phyloP scores from a whole-genome alignment of 2,329 filamentous ascomycete genomes.

The Pseudopithomyces maydicus region DNA sequence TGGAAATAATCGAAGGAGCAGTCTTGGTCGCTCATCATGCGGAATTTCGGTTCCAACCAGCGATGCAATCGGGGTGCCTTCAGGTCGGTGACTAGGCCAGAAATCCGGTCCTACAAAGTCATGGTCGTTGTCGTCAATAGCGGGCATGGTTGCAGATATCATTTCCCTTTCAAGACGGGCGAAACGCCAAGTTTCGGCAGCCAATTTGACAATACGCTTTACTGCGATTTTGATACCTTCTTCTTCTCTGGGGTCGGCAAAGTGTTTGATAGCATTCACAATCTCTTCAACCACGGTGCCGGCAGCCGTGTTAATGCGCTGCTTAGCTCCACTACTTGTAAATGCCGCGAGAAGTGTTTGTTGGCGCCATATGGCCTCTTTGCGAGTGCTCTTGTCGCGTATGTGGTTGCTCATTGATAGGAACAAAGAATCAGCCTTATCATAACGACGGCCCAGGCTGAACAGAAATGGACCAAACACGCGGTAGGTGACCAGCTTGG shows the following conservation, averaged over 20 bases:
- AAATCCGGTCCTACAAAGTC: slow-evolving; percentile 36
- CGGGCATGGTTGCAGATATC: slow-evolving; percentile 58
- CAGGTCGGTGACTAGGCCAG: slow-evolving; percentile 43
- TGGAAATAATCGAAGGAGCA: slow-evolving; percentile 58
- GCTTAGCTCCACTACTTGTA: slow-evolving; percentile 61
- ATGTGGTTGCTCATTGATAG: slow-evolving; percentile 61
- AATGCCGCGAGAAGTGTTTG: slow-evolving; percentile 63
- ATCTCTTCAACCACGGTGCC: slow-evolving; percentile 63
- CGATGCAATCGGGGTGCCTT: slow-evolving; percentile 36
- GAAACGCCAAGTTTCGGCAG: slow-evolving; percentile 63
- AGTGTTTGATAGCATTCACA: slow-evolving; percentile 58
- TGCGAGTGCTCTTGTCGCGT: slow-evolving; percentile 60
- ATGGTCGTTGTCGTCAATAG: slow-evolving; percentile 38
- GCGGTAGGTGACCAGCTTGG: slow-evolving; percentile 60
- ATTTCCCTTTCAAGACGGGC: slow-evolving; percentile 62
- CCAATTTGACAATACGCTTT: slow-evolving; percentile 61
- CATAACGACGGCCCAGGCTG: slow-evolving; percentile 58
- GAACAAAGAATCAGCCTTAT: slow-evolving; percentile 62
- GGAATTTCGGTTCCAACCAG: slow-evolving; percentile 27
- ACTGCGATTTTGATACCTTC: slow-evolving; percentile 58
- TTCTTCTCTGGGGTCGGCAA: slow-evolving; percentile 56
- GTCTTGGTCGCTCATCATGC: slow-evolving; percentile 43
- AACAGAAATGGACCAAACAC: slow-evolving; percentile 65
- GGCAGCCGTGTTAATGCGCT: slow-evolving; percentile 61
- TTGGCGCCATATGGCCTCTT: slow-evolving; percentile 63